phyloP scores from a whole-genome alignment of 2,329 filamentous ascomycete genomes.

The Aspergillus cejpii region DNA sequence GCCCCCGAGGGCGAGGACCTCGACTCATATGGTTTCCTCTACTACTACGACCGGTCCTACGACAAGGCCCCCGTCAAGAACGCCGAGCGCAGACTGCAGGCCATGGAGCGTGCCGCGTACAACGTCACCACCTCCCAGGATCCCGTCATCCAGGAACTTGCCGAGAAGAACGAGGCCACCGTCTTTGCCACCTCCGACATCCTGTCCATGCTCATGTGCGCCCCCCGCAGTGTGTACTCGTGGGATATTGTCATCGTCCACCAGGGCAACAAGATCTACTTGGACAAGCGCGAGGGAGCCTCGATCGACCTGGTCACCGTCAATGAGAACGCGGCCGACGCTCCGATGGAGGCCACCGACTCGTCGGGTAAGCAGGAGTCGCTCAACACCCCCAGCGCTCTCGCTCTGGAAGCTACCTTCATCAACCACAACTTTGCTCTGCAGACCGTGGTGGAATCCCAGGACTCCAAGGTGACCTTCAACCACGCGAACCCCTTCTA shows the following conservation, averaged over 20 bases:
- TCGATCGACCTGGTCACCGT: slow-evolving; percentile 96
- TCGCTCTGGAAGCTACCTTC: slow-evolving; percentile 95
- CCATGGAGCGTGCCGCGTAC: slow-evolving; percentile 91
- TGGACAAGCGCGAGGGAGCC: slow-evolving; percentile 96
- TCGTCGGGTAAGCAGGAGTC: slow-evolving; percentile 66
- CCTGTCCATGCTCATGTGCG: slow-evolving; percentile 98
- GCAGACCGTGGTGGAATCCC: slow-evolving; percentile 82
- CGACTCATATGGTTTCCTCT: slow-evolving; percentile 92
- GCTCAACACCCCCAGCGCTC: slow-evolving; percentile 86
- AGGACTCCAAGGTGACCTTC: slow-evolving; percentile 74
- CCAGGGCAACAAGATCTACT: slow-evolving; percentile 93
- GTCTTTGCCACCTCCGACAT: slow-evolving; percentile 97
- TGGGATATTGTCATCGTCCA: slow-evolving; percentile 95
- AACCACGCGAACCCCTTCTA: slow-evolving; percentile 93
- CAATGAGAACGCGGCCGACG: slow-evolving; percentile 96
- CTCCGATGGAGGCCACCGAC: slow-evolving; percentile 83
- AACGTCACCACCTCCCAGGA: slow-evolving; percentile 96
- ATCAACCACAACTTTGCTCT: slow-evolving; percentile 99
- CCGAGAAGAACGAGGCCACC: slow-evolving; percentile 90
- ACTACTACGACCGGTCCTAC: slow-evolving; percentile 94
- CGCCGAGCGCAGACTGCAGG: slow-evolving; percentile 76
- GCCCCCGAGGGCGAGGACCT: slow-evolving; percentile 91
- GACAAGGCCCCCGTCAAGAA: slow-evolving; percentile 91
- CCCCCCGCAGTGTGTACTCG: slow-evolving; percentile 90
- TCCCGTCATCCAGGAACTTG: slow-evolving; percentile 91